Evolutionary conservation across 352 stramenopile species (phyloP).

Genomic region (Lagenidium sp.): DNA sequence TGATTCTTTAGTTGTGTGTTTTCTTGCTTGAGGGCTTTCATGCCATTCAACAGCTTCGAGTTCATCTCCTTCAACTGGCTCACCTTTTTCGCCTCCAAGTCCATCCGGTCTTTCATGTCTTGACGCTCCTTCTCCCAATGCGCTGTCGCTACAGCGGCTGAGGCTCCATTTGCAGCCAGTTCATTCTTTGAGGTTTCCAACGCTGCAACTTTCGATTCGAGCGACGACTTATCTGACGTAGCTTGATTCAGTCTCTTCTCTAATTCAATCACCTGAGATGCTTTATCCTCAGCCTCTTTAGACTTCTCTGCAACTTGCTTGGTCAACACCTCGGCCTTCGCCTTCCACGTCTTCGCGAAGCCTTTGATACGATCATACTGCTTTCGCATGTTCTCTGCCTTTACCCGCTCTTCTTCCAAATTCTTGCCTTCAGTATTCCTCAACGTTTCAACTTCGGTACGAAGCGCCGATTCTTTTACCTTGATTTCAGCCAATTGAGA

Average conservation of each 20-base stretch:
- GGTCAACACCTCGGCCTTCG: conserved; percentile 50
- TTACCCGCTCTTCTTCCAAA: conserved; percentile 48
- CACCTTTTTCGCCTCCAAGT: conserved; percentile 57
- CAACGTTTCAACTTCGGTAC: conserved; percentile 30
- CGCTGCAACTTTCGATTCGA: conserved; percentile 34
- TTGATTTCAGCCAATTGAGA: conserved; percentile 40
- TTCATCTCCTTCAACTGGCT: conserved; percentile 73
- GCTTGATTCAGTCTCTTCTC: conserved; percentile 31
- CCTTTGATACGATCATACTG: conserved; percentile 75
- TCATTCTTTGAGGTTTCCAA: conserved; percentile 17
- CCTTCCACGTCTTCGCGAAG: conserved; percentile 81
- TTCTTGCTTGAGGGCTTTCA: conserved; percentile 70
- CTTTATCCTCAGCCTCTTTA: conserved; percentile 48
- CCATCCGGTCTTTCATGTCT: conserved; percentile 41
- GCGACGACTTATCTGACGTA: conserved; percentile 25
- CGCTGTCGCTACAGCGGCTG: conserved; percentile 10
- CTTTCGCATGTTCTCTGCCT: conserved; percentile 58
- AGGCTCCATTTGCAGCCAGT: conserved; percentile 13
- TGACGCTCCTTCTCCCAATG: conserved; percentile 45
- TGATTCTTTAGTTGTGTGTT: conserved; percentile 66
- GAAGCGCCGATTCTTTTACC: conserved; percentile 23
- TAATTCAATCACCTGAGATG: conserved; percentile 18
- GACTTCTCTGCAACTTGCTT: conserved; percentile 64
- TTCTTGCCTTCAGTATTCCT: conserved; percentile 12
- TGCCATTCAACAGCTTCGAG: conserved; percentile 43